Conservation (phyloP, 495 filamentous ascomycete species). For the Xylaria castorea region DNA sequence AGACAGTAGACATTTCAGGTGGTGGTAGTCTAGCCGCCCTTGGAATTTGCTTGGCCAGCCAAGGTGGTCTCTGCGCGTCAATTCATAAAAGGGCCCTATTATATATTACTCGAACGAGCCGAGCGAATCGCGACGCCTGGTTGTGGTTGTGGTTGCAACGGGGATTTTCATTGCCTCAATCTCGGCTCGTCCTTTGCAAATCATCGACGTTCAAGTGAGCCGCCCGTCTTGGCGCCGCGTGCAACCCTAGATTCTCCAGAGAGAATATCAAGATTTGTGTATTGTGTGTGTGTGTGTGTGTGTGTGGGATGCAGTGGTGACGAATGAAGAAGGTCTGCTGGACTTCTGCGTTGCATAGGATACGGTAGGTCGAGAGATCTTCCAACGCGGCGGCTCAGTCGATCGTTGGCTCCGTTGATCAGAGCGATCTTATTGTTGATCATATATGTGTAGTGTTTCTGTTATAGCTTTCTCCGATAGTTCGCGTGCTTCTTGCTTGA, state of each 20-base stretch:
- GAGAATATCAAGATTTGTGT: background rate
- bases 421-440: background rate
- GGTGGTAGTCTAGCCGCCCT: background rate
- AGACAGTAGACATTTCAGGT: background rate
- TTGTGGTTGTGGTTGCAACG: constrained; percentile 25
- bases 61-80: constrained; percentile 5
- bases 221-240: constrained; percentile 17
- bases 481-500: background rate
- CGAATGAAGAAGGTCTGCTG: background rate
- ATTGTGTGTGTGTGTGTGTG: background rate
- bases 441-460: constrained; percentile 8
- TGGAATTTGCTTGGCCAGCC: background rate
- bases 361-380: constrained; percentile 7
- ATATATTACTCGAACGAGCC: background rate
- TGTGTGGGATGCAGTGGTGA: background rate
- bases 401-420: background rate
- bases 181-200: constrained; percentile 6
- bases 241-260: background rate
- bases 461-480: background rate
- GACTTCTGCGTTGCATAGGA: background rate
- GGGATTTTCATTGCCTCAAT: background rate
- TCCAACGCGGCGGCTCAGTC: background rate
- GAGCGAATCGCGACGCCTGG: constrained; percentile 10
- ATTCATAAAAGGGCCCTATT: constrained; percentile 5
- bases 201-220: constrained; percentile 7